Evolutionary conservation across 2,329 filamentous ascomycete genomes (phyloP).

Genomic region (Blumeriella jaapii): DNA sequence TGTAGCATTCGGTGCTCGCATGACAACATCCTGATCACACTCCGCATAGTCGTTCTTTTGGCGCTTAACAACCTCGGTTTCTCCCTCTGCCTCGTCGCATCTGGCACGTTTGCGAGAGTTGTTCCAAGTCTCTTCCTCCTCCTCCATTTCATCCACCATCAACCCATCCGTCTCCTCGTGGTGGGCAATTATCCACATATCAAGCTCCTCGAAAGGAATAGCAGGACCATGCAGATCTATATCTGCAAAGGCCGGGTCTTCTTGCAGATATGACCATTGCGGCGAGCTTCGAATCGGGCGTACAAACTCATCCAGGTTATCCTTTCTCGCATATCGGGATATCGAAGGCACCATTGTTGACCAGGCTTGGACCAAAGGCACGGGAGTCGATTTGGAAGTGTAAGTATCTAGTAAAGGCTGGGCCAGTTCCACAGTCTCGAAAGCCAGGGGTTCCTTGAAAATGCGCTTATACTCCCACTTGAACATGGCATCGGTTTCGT

Average conservation of each 20-base stretch:
- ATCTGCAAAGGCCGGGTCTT: slow-evolving; percentile 35
- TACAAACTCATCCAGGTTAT: slow-evolving; percentile 34
- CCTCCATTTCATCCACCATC: background rate
- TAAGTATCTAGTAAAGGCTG: slow-evolving; percentile 34
- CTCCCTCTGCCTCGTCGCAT: slow-evolving; percentile 9
- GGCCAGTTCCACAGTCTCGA: slow-evolving; percentile 36
- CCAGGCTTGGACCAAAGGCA: slow-evolving; percentile 29
- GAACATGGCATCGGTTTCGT: slow-evolving; percentile 24
- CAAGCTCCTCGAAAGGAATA: slow-evolving; percentile 21
- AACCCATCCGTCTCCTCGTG: slow-evolving; percentile 8
- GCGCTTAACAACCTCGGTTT: slow-evolving; percentile 15
- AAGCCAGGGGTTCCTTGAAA: slow-evolving; percentile 29
- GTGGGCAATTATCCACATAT: slow-evolving; percentile 17
- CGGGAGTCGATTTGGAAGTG: slow-evolving; percentile 34
- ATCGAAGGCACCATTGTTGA: slow-evolving; percentile 28
- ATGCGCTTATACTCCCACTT: slow-evolving; percentile 32
- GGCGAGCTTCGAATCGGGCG: slow-evolving; percentile 31
- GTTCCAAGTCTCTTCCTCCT: slow-evolving; percentile 1
- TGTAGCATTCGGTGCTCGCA: slow-evolving; percentile 5
- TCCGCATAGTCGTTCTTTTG: slow-evolving; percentile 14
- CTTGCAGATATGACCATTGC: slow-evolving; percentile 31
- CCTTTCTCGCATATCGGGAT: slow-evolving; percentile 34
- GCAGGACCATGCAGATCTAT: slow-evolving; percentile 11
- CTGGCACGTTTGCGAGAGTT: slow-evolving; percentile 20
- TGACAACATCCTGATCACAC: slow-evolving; percentile 2